Percentiles rank a stretch among this genome's conserved stretches.
Conservation (phyloP, 352 stramenopile genomes). For the Phytophthora palmivora region DNA sequence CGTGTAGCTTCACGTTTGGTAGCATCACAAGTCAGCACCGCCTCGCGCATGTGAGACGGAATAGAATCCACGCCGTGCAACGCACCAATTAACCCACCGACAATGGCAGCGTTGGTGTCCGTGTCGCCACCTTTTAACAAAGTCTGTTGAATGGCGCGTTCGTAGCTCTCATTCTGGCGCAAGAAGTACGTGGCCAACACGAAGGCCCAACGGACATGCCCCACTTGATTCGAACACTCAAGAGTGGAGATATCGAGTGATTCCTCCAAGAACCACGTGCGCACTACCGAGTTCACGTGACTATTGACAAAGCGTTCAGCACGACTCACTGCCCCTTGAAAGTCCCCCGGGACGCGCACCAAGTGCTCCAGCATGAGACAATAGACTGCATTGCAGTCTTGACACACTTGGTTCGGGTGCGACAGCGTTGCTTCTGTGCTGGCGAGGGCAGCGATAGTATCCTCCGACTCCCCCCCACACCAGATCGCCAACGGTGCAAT, state of each 20-base stretch:
- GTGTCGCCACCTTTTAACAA: conserved; percentile 64
- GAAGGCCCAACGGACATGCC: conserved; percentile 63
- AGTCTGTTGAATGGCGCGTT: conserved; percentile 53
- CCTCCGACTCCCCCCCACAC: conserved; percentile 28
- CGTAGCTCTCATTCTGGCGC: conserved; percentile 45
- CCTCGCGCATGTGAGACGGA: conserved; percentile 47
- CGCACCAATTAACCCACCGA: conserved; percentile 56
- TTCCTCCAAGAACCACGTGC: conserved; percentile 55
- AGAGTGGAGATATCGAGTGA: conserved; percentile 46
- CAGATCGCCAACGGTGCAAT: conserved; percentile 56
- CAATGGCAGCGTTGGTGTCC: conserved; percentile 69
- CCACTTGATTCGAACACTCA: conserved; percentile 41
- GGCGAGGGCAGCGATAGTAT: conserved; percentile 40
- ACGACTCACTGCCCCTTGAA: conserved; percentile 39
- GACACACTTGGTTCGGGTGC: conserved; percentile 58
- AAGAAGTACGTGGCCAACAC: conserved; percentile 58
- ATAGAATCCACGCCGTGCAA: conserved; percentile 54
- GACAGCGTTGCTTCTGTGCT: conserved; percentile 54
- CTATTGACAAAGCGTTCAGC: conserved; percentile 45
- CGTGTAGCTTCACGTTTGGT: conserved; percentile 21
- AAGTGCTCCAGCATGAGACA: conserved; percentile 58
- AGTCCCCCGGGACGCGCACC: conserved; percentile 45
- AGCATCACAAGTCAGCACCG: conserved; percentile 55
- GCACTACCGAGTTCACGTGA: conserved; percentile 36
- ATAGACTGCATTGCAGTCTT: conserved; percentile 71